A percentile compares a stretch with the other conserved stretches of the same genome.
Evolutionary conservation across 164 flowering plant species (phyloP).

Genomic region (Aristolochia californica): DNA sequence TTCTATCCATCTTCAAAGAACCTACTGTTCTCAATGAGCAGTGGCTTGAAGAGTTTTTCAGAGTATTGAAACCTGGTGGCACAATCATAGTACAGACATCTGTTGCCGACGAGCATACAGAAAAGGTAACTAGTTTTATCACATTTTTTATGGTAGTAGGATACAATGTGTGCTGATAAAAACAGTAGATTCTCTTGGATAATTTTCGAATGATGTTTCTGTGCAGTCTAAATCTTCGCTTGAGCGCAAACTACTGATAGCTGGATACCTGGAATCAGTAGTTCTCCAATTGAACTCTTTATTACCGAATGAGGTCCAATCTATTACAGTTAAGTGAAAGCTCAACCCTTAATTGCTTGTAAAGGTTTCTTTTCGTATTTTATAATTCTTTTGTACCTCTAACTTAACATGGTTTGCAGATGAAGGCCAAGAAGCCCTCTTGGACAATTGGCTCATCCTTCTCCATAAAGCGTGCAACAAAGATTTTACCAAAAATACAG

Average conservation of each 20-base stretch:
- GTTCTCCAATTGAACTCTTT: slow-evolving; percentile 23
- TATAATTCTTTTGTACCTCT: not conserved
- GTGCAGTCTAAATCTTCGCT: slow-evolving; percentile 41
- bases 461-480: slow-evolving; percentile 45
- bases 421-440: slow-evolving; percentile 66
- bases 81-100: slow-evolving; percentile 24
- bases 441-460: slow-evolving; percentile 95
- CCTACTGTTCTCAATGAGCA: slow-evolving; percentile 34
- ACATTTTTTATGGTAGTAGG: not conserved
- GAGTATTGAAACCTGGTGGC: slow-evolving; percentile 75
- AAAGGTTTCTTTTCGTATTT: not conserved
- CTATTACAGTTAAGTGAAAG: slow-evolving; percentile 28
- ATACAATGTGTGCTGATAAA: too few relatives aligned
- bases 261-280: slow-evolving; percentile 60
- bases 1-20: slow-evolving; percentile 25
- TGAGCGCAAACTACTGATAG: slow-evolving; percentile 49
- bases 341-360: slow-evolving; percentile 10
- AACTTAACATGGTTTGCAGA: slow-evolving; percentile 18
- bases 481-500: slow-evolving; percentile 51
- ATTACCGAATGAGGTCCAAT: slow-evolving; percentile 18
- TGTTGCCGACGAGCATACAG: slow-evolving; percentile 12
- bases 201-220: not conserved
- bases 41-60: slow-evolving; percentile 39
- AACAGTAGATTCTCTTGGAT: too few relatives aligned
- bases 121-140: slow-evolving; percentile 20